Evolutionary conservation across 1,284 basidiomycete species (phyloP).

Genomic region (Pterulicium gracile): DNA sequence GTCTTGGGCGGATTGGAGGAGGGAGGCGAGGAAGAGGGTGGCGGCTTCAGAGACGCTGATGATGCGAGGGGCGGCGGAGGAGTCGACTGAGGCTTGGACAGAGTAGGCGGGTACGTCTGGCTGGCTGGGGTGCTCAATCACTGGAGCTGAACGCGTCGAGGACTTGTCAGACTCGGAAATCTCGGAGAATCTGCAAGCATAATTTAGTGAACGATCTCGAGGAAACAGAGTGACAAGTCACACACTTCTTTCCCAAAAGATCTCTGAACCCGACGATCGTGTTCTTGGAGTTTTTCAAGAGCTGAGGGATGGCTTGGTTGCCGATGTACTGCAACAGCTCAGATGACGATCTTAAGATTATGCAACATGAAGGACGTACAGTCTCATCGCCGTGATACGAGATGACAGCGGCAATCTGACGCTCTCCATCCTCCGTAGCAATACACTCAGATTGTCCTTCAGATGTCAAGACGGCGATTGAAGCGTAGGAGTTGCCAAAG

Average conservation of each 20-base stretch:
- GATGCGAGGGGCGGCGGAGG: slow-evolving; percentile 63
- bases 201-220: not conserved
- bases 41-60: slow-evolving; percentile 82
- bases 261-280: slow-evolving; percentile 94
- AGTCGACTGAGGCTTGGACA: slow-evolving; percentile 71
- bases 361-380: slow-evolving; percentile 34
- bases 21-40: slow-evolving; percentile 77
- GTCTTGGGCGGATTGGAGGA: slow-evolving; percentile 84
- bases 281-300: slow-evolving; percentile 92
- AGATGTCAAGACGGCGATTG: slow-evolving; percentile 91
- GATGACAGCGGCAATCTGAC: slow-evolving; percentile 93
- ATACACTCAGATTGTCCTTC: slow-evolving; percentile 89
- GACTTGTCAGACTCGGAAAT: slow-evolving; percentile 44
- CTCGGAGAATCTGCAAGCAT: slow-evolving; percentile 53
- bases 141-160: slow-evolving; percentile 40
- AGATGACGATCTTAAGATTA: slow-evolving; percentile 5
- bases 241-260: slow-evolving; percentile 83
- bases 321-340: slow-evolving; percentile 71
- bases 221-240: slow-evolving; percentile 8
- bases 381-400: slow-evolving; percentile 88
- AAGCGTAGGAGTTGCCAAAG: slow-evolving; percentile 93
- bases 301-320: slow-evolving; percentile 90
- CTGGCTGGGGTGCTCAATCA: slow-evolving; percentile 68
- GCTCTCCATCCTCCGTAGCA: slow-evolving; percentile 96
- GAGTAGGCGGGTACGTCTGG: slow-evolving; percentile 72